Percentiles rank a stretch among this genome's conserved stretches.
Evolutionary conservation across 192 early-diverging fungal genomes (phyloP).

Genomic region (Irineochytrium annulatum): DNA sequence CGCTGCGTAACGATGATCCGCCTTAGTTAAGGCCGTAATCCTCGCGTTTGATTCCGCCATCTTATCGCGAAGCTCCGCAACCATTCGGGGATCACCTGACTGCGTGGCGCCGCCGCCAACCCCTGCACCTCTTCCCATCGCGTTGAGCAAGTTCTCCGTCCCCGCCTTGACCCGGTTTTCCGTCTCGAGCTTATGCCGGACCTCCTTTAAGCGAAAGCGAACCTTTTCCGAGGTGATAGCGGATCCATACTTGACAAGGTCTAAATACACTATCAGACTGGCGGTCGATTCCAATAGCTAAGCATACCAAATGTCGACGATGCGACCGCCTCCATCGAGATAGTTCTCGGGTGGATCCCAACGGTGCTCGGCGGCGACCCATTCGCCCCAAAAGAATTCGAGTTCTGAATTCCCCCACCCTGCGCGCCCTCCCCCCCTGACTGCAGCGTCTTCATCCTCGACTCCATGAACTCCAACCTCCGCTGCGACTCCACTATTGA

Average conservation of each 20-base stretch:
- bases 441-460: slow-evolving; percentile 12
- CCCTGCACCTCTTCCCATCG: slow-evolving; percentile 6
- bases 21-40: slow-evolving; percentile 35
- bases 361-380: too few species aligned
- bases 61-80: slow-evolving; percentile 33
- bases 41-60: slow-evolving; percentile 40
- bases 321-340: background rate
- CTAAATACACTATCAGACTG: slow-evolving; percentile 20
- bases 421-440: too few species aligned
- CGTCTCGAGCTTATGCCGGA: slow-evolving; percentile 89
- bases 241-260: slow-evolving; percentile 38
- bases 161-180: slow-evolving; percentile 85
- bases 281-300: too few species aligned
- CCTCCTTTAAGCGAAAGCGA: slow-evolving; percentile 75
- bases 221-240: slow-evolving; percentile 50
- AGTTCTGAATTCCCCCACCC: too few species aligned
- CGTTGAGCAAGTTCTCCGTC: slow-evolving; percentile 61
- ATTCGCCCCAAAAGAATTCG: too few species aligned
- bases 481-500: slow-evolving; percentile 24
- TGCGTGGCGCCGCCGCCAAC: background rate
- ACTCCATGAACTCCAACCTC: slow-evolving; percentile 31
- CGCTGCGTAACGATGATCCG: slow-evolving; percentile 78
- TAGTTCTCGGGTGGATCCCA: too few species aligned
- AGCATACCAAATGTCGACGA: background rate
- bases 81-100: slow-evolving; percentile 19